These are phyloP conservation scores for Candida railenensis DNA, from an alignment of 805 yeast species.

Conservation along the genomic window DNA sequence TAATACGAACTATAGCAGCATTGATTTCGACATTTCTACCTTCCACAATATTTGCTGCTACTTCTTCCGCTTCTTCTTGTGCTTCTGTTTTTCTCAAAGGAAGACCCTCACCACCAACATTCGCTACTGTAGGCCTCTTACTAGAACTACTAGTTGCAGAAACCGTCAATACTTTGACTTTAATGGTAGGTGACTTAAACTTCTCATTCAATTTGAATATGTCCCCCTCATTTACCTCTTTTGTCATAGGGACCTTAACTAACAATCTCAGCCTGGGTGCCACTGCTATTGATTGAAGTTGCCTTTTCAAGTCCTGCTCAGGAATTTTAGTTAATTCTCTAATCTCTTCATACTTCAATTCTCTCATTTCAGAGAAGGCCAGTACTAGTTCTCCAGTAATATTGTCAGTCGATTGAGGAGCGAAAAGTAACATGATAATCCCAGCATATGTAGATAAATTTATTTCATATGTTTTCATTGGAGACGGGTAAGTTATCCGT, in stretches of 20 bases:
- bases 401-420: slow-evolving; percentile 35
- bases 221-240: slow-evolving; percentile 64
- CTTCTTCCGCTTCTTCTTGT: slow-evolving; percentile 52
- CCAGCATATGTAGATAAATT: slow-evolving; percentile 81
- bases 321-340: slow-evolving; percentile 69
- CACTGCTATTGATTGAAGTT: slow-evolving; percentile 78
- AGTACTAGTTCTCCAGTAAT: slow-evolving; percentile 26
- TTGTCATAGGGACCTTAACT: slow-evolving; percentile 71
- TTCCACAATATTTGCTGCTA: slow-evolving; percentile 56
- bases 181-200: slow-evolving; percentile 65
- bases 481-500: slow-evolving; percentile 61
- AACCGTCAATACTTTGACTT: slow-evolving; percentile 75
- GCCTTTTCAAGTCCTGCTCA: slow-evolving; percentile 67
- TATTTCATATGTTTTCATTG: slow-evolving; percentile 64
- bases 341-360: slow-evolving; percentile 62
- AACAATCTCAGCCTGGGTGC: slow-evolving; percentile 80
- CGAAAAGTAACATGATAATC: slow-evolving; percentile 72
- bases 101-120: not conserved
- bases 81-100: slow-evolving; percentile 37
- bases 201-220: slow-evolving; percentile 63
- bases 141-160: slow-evolving; percentile 20
- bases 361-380: slow-evolving; percentile 51
- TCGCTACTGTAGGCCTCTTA: not conserved
- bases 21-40: slow-evolving; percentile 69
- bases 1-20: slow-evolving; percentile 85